Evolutionary conservation across 1,284 basidiomycete genomes (phyloP).

Genomic region (Takashimella tepidaria): DNA sequence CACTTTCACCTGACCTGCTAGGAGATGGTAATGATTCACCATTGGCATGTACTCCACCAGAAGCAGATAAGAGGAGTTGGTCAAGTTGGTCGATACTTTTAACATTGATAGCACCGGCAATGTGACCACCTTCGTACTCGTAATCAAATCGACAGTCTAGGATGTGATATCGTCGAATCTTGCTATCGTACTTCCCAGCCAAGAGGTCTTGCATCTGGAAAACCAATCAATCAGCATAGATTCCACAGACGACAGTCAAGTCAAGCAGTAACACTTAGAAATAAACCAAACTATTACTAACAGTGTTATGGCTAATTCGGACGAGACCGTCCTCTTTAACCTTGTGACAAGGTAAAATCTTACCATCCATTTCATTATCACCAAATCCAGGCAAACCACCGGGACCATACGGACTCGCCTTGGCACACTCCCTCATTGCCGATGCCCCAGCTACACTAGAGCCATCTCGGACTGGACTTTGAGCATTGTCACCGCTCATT

Average conservation of each 20-base stretch:
- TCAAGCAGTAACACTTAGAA: conserved; percentile 2
- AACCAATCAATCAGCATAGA: conserved; percentile 1
- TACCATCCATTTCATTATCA: conserved; percentile 86
- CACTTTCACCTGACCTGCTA: conserved; percentile 69
- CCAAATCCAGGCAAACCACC: conserved; percentile 70
- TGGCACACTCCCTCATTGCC: conserved; percentile 4
- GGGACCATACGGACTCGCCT: conserved; percentile 23
- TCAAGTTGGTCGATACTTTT: conserved; percentile 78
- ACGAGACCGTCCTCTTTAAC: conserved; percentile 93
- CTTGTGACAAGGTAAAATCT: conserved; percentile 87
- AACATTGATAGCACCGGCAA: conserved; percentile 86
- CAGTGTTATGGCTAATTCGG: conserved; percentile 76
- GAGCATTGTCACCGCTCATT: conserved; percentile 7
- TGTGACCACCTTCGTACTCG: conserved; percentile 90
- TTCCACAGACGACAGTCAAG: neutral
- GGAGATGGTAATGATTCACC: conserved; percentile 59
- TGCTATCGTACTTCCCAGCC: conserved; percentile 62
- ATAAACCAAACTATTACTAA: conserved; percentile 47
- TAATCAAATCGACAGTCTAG: conserved; percentile 98
- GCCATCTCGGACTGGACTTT: neutral
- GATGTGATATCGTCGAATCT: conserved; percentile 66
- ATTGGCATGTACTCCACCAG: conserved; percentile 46
- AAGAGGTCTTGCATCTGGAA: conserved; percentile 67
- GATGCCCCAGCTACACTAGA: neutral
- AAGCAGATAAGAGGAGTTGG: conserved; percentile 64